These are phyloP conservation scores for Globisporangium nodosum DNA, from an alignment of 352 stramenopile species.

Conservation along the genomic window DNA sequence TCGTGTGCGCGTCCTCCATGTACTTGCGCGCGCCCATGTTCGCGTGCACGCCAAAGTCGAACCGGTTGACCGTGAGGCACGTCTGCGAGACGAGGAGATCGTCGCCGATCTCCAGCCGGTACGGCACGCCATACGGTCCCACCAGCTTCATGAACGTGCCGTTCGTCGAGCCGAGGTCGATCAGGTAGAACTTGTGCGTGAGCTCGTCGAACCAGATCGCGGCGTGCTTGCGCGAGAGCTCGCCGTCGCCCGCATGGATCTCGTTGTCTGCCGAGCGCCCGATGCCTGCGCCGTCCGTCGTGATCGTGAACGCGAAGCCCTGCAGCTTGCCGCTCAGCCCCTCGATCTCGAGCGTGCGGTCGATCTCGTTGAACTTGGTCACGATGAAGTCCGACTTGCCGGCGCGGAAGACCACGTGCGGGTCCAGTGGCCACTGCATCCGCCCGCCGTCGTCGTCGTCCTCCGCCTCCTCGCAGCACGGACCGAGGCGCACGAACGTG, in stretches of 20 bases:
- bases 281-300: conserved; percentile 82
- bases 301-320: conserved; percentile 74
- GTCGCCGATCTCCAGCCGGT: conserved; percentile 91
- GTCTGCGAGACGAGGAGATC: conserved; percentile 95
- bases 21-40: conserved; percentile 91
- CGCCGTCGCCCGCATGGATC: conserved; percentile 93
- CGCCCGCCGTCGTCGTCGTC: conserved; percentile 40
- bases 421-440: conserved; percentile 78
- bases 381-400: conserved; percentile 82
- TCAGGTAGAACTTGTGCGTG: conserved; percentile 72
- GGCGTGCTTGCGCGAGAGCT: conserved; percentile 93
- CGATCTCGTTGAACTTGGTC: conserved; percentile 38
- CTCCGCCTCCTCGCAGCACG: conserved; percentile 20
- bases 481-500: conserved; percentile 63
- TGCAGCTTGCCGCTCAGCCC: conserved; percentile 60
- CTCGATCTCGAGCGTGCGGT: conserved; percentile 48
- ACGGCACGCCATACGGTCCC: conserved; percentile 91
- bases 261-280: conserved; percentile 84
- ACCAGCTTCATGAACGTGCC: conserved; percentile 96
- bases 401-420: conserved; percentile 57
- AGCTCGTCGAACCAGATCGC: conserved; percentile 89
- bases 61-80: conserved; percentile 95
- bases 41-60: conserved; percentile 94
- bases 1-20: conserved; percentile 95
- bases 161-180: conserved; percentile 88